These are phyloP conservation scores for Tylopilus plumbeoviolaceoides DNA, from an alignment of 768 basidiomycete species.

Conservation along the genomic window DNA sequence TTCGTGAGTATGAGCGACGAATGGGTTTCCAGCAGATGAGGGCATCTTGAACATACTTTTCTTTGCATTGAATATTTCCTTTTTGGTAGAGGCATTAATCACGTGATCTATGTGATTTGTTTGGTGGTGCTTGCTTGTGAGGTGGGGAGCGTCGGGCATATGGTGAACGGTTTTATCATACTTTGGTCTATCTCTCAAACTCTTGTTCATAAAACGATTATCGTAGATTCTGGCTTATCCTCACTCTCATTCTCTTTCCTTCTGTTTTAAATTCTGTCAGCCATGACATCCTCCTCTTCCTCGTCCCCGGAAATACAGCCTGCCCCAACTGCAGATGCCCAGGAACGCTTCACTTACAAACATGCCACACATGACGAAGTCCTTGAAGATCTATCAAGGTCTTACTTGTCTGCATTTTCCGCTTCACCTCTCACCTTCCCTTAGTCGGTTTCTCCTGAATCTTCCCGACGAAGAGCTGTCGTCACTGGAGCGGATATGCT, in stretches of 20 bases:
- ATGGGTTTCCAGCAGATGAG: slow-evolving; percentile 72
- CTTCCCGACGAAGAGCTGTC: slow-evolving; percentile 90
- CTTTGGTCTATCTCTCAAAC: slow-evolving; percentile 26
- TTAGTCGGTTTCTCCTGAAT: slow-evolving; percentile 93
- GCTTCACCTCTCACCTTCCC: slow-evolving; percentile 12
- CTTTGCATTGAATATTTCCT: not conserved
- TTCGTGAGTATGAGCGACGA: slow-evolving; percentile 78
- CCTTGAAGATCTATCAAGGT: slow-evolving; percentile 90
- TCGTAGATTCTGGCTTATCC: slow-evolving; percentile 24
- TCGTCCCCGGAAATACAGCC: slow-evolving; percentile 71
- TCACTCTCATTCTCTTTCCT: slow-evolving; percentile 29
- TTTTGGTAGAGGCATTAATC: not conserved
- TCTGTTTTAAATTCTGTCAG: slow-evolving; percentile 26
- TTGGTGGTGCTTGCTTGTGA: slow-evolving; percentile 24
- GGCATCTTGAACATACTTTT: slow-evolving; percentile 15
- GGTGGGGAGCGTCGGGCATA: slow-evolving; percentile 14
- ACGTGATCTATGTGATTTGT: slow-evolving; percentile 17
- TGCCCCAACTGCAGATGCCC: slow-evolving; percentile 38
- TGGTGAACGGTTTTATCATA: slow-evolving; percentile 21
- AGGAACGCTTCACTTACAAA: slow-evolving; percentile 54
- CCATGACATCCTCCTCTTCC: slow-evolving; percentile 74
- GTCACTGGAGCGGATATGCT: slow-evolving; percentile 91
- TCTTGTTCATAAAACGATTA: slow-evolving; percentile 32
- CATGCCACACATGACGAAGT: slow-evolving; percentile 80
- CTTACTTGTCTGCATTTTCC: slow-evolving; percentile 13